Evolutionary conservation across 1,284 basidiomycete genomes (phyloP), one percentile per base, ranked within the genome.

Genomic region (Malassezia equina): DNA sequence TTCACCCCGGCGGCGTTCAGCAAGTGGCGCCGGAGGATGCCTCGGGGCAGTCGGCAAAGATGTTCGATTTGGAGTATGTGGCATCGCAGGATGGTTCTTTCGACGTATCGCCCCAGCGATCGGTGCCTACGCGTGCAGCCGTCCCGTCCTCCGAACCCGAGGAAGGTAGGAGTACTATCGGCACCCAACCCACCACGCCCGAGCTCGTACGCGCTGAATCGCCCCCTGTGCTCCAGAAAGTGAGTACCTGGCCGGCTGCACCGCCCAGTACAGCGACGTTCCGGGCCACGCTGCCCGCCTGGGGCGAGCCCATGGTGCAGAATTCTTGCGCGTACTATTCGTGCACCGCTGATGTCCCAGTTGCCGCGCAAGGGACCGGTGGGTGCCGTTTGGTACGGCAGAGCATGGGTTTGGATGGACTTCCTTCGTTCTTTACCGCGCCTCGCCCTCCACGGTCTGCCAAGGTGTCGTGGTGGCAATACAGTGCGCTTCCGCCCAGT

Each of bases 291-390:
- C 17, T 31, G 29, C 8, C 12, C 11, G 31, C n/a, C n/a, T 19
- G 27, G 15, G 27, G 79, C 7, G 73, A 88, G 11, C 81, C 83
- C 2, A 76, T 75, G 31, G 83, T 83, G 60, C 73, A 86, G 21
- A 91, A 94, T 73, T 80, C 79, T 19, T 78, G 81, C 19, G 87
- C 91, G 0, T 85, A 81, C 73, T 96, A 89, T 71, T 87, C 86
- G 3, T 81, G 83, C 51, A 79, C 80, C 9, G 66, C 67, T 2
- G 93, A 96, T 69, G 81, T 84, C 0, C 86, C 88, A 0, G 62
- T 68, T 7, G 19, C 17, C 17, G 21, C 36, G 12, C 12, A 3
- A 2, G 32, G 32, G 4, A 39, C 36, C 6, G 36, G 36, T 8
- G 36, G n/a, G 1, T 39, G 36, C 21, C 17, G 17, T n/a, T 19